phyloP scores from a whole-genome alignment of 768 basidiomycete species.

The Pisolithus tinctorius region DNA sequence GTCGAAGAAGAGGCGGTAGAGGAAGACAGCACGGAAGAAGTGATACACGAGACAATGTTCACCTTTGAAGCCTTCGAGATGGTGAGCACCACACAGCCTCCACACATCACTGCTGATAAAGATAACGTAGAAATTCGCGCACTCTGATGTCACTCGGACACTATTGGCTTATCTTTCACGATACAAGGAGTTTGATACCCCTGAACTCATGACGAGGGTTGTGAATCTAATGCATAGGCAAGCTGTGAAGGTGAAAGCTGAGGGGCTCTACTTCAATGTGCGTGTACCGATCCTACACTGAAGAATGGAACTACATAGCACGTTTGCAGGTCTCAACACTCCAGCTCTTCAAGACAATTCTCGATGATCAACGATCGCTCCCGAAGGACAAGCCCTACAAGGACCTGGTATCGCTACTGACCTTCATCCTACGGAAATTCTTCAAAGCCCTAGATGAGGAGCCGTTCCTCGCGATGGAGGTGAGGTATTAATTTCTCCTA shows the following conservation, averaged over 20 bases:
- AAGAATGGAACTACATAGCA: constrained; percentile 9
- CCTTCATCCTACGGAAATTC: constrained; percentile 84
- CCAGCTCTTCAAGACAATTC: constrained; percentile 78
- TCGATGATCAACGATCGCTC: constrained; percentile 73
- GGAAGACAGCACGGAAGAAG: constrained; percentile 52
- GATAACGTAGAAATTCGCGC: constrained; percentile 72
- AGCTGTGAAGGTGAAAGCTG: constrained; percentile 85
- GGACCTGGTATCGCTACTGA: constrained; percentile 80
- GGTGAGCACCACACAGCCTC: constrained; percentile 40
- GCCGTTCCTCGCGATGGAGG: constrained; percentile 85
- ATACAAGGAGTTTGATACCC: constrained; percentile 68
- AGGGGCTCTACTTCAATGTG: constrained; percentile 94
- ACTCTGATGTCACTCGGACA: constrained; percentile 79
- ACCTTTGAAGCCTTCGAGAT: constrained; percentile 88
- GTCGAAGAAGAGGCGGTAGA: constrained; percentile 54
- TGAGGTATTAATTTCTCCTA: constrained; percentile 33
- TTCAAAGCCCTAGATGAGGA: constrained; percentile 88
- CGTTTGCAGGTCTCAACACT: constrained; percentile 76
- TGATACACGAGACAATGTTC: constrained; percentile 79
- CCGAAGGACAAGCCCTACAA: constrained; percentile 74
- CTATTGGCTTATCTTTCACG: constrained; percentile 76
- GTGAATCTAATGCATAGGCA: constrained; percentile 88
- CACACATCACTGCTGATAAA: constrained; percentile 11
- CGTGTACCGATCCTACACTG: constrained; percentile 13
- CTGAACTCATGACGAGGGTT: constrained; percentile 85